phyloP scores from a whole-genome alignment of 2,329 filamentous ascomycete species.

The Diaporthe sp. region DNA sequence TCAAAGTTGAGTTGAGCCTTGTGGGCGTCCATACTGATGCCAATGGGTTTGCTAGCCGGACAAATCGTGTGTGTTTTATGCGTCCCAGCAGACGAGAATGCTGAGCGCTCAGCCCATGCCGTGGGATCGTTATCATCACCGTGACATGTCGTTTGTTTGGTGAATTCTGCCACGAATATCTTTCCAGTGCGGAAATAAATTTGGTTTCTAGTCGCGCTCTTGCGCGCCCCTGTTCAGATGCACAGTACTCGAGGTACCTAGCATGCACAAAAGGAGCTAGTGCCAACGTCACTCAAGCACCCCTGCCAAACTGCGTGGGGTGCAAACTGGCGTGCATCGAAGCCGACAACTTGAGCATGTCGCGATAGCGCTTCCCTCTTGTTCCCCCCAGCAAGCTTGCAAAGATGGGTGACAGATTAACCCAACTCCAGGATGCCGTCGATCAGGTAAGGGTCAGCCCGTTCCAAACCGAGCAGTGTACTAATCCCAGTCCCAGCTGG shows the following conservation, averaged over 20 bases:
- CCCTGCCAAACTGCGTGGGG: conserved; percentile 2
- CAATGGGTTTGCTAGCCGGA: neutral
- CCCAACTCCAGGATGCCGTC: conserved; percentile 87
- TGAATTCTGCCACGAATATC: neutral
- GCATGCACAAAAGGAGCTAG: conserved; percentile 22
- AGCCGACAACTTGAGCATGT: neutral
- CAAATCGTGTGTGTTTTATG: neutral
- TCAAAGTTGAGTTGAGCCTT: conserved; percentile 44
- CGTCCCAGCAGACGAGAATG: neutral
- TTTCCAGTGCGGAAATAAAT: neutral
- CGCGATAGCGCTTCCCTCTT: neutral
- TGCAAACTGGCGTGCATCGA: neutral
- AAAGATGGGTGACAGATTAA: conserved; percentile 80
- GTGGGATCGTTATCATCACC: conserved; percentile 38
- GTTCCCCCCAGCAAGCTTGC: conserved; percentile 36
- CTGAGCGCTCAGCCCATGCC: conserved; percentile 38
- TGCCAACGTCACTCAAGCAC: conserved; percentile 20
- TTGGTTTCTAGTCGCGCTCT: neutral
- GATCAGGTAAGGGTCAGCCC: conserved; percentile 72
- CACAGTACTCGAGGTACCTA: conserved; percentile 5
- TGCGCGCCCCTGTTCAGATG: conserved; percentile 1
- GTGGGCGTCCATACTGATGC: conserved; percentile 22
- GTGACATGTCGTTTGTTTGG: conserved; percentile 22
- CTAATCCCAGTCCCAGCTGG: conserved; percentile 61
- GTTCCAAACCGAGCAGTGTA: neutral